phyloP scores from a whole-genome alignment of 306 rosid species.

The Glycyrrhiza uralensis region DNA sequence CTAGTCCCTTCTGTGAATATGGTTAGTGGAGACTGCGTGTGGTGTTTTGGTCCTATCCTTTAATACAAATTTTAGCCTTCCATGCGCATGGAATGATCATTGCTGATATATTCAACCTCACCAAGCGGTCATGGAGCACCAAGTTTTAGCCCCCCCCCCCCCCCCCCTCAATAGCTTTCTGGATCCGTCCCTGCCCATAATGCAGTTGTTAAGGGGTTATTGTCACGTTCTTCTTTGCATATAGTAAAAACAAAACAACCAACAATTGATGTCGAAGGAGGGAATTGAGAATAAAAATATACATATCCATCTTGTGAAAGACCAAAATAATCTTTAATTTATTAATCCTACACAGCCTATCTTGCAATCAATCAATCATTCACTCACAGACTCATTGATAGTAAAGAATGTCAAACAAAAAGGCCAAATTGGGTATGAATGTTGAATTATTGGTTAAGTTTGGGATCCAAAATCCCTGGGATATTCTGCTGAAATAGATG shows the following conservation, averaged over 20 bases:
- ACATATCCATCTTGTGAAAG: background rate
- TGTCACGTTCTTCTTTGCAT: slow-evolving; percentile 2
- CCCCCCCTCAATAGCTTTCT: too few relatives aligned
- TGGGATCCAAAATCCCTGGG: background rate
- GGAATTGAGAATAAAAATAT: background rate
- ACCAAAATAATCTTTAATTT: background rate
- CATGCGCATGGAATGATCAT: too few relatives aligned
- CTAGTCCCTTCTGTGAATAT: too few relatives aligned
- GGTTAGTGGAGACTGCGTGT: too few relatives aligned
- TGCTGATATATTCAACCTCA: too few relatives aligned
- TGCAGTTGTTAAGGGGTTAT: slow-evolving; percentile 10
- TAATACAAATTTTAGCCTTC: too few relatives aligned
- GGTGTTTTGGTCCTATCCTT: too few relatives aligned
- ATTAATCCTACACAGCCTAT: background rate
- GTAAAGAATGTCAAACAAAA: background rate
- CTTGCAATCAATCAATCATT: background rate
- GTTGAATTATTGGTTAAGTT: background rate
- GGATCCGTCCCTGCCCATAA: too few relatives aligned
- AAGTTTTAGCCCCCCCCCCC: too few relatives aligned
- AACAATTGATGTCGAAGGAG: background rate
- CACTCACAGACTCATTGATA: background rate
- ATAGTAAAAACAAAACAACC: background rate
- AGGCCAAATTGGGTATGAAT: background rate
- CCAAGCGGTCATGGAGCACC: too few relatives aligned
- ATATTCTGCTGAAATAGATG: background rate